Evolutionary conservation across 78 protist species (phyloP), one percentile per base, ranked within the genome.

Genomic region (Guillardia theta): DNA sequence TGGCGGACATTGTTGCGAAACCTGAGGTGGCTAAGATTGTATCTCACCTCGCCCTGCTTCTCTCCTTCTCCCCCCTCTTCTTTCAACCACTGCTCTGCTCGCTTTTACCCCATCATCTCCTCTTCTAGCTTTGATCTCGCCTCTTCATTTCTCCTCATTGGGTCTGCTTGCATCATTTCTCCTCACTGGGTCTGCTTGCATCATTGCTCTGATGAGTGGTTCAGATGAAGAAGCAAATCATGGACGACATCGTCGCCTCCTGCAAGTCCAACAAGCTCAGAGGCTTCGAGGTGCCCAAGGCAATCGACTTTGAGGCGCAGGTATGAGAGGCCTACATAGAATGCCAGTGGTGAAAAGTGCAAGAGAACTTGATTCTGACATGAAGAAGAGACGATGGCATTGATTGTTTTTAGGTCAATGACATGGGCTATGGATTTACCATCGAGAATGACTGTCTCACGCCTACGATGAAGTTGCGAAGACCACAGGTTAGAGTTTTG

Each of bases 401-500:
- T 53, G 19, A 12, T 53, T 53, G 33, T 53, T 19, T 53, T n/a
- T 27, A 27, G 33, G 90, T 78, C 12, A 43, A 78, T 30, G 2
- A 44, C 24, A 45, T 78, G 18, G 50, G 45, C 30, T 50, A 78
- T 2, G 90, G 90, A 1, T 78, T 78, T 30, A 44, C 47, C 0
- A 30, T 78, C 44, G 90, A 78, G 21, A 43, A 78, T 22, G 90
- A 78, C 43, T 8, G 21, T 27, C 90, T 78, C 44, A 78, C 90
- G 45, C 90, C 90, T n/a, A 43, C 90, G 33, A n/a, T 78, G 44
- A 78, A 78, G 48, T 50, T 78, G 53, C 18, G 33, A n/a, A 3
- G 90, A 4, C 90, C 90, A 48, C 90, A 78, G 90, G 53, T 78
- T n/a, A n/a, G n/a, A n/a, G n/a, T n/a, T n/a, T n/a, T n/a, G n/a